Evolutionary conservation across 1,284 basidiomycete species (phyloP), one percentile per base, ranked within the genome.

Genomic region (Boletus sp.): DNA sequence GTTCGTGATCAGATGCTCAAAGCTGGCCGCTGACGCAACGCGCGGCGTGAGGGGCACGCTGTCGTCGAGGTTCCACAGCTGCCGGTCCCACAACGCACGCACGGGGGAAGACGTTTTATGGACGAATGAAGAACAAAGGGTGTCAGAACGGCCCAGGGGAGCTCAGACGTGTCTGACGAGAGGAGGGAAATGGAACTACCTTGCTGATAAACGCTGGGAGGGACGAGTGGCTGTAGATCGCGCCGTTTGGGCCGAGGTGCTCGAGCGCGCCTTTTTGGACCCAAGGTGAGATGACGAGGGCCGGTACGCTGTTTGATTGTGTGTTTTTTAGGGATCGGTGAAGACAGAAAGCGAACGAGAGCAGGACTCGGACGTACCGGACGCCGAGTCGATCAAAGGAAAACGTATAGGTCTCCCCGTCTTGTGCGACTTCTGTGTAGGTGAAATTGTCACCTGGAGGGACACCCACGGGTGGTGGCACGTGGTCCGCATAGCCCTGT

Each of bases 11-110:
- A 64, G 44, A 33, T 58, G 49, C 14, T 60, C 59, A 43, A 60
- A 64, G 0, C 44, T 56, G 1, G 61, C 49, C 0, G 60, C 61
- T 1, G 57, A 51, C 4, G 57, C 59, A 4, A 52, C 52, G 8
- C 58, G 57, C 14, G 60, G 57, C 1, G 59, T 62, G 16, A 60
- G 60, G 0, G 60, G 57, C 3, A 48, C 41, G 6, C 60, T 60
- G 8, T 32, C 25, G 4, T 64, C 61, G 17, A 61, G 56, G 48
- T 64, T 53, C 59, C 59, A 60, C n/a, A 60, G 16, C 56, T 60
- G 12, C 2, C 33, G 9, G 22, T 8, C 8, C 2, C 23, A 25
- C 13, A 17, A n/a, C n/a, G n/a, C n/a, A n/a, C n/a, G n/a, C 14
- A 6, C 19, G 10, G 20, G 6, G 19, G 16, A 39, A 8, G 4